These are phyloP conservation scores for Adansonia digitata DNA, from an alignment of 345 rosid species.

Conservation along the genomic window DNA sequence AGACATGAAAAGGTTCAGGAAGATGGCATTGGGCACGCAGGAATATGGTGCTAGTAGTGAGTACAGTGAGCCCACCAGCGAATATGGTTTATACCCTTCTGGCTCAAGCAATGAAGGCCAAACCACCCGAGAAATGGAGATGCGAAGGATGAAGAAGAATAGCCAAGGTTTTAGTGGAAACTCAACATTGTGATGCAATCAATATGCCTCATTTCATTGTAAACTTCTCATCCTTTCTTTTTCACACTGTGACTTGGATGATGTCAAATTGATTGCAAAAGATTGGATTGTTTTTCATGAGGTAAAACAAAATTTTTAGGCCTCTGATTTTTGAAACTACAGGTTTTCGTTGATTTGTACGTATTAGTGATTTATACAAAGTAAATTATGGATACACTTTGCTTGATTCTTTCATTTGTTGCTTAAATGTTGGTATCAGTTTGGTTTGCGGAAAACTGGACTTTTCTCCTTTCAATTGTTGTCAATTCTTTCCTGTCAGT, in stretches of 20 bases:
- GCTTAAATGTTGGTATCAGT: neutral
- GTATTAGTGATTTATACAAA: conserved; percentile 5
- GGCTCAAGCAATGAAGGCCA: conserved; percentile 73
- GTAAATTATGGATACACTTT: conserved; percentile 11
- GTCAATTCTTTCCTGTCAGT: neutral
- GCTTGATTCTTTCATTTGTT: conserved; percentile 38
- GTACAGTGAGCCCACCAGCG: conserved; percentile 60
- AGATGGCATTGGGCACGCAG: conserved; percentile 56
- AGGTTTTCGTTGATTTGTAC: conserved; percentile 18
- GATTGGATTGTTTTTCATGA: neutral
- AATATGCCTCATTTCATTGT: conserved; percentile 4
- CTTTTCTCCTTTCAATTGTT: conserved; percentile 1
- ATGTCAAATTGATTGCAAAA: conserved; percentile 16
- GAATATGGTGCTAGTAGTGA: conserved; percentile 72
- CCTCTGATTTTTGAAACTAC: conserved; percentile 8
- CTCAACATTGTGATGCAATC: conserved; percentile 18
- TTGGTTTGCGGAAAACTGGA: neutral
- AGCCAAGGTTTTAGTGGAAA: conserved; percentile 36
- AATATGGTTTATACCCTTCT: conserved; percentile 63
- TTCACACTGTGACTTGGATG: neutral
- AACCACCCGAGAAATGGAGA: conserved; percentile 54
- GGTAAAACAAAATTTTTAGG: neutral
- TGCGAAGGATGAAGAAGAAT: conserved; percentile 38
- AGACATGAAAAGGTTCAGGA: conserved; percentile 71
- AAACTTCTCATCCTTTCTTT: conserved; percentile 3